Conservation (phyloP, 2,329 filamentous ascomycete genomes). For the Aspergillus pseudoglaucus region DNA sequence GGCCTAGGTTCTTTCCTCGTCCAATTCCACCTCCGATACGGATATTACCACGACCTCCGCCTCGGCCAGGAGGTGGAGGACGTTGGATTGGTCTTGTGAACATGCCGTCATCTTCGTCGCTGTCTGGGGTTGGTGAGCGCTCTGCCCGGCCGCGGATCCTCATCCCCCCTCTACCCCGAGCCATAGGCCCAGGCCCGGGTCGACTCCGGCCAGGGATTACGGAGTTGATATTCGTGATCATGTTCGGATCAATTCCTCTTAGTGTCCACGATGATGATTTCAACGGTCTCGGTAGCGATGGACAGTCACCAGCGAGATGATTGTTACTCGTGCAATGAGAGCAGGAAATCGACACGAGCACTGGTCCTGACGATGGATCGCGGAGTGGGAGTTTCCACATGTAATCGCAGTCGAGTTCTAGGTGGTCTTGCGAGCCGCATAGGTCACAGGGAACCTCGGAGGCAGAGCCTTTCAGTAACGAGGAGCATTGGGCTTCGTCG, state of each 20-base stretch:
- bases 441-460: slow-evolving; percentile 52
- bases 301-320: slow-evolving; percentile 42
- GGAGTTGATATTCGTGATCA: slow-evolving; percentile 35
- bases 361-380: slow-evolving; percentile 18
- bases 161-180: slow-evolving; percentile 19
- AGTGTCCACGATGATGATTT: slow-evolving; percentile 35
- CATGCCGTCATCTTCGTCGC: slow-evolving; percentile 27
- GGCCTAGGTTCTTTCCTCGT: slow-evolving; percentile 19
- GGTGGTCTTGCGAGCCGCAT: slow-evolving; percentile 52
- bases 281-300: slow-evolving; percentile 21
- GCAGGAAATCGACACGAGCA: slow-evolving; percentile 40
- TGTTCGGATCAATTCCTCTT: slow-evolving; percentile 28
- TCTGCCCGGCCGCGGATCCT: slow-evolving; percentile 33
- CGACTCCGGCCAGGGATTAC: slow-evolving; percentile 10
- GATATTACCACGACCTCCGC: slow-evolving; percentile 26
- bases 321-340: slow-evolving; percentile 37
- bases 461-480: slow-evolving; percentile 53
- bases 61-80: slow-evolving; percentile 18
- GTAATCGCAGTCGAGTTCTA: slow-evolving; percentile 54
- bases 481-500: slow-evolving; percentile 43
- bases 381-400: slow-evolving; percentile 47
- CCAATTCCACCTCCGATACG: slow-evolving; percentile 28
- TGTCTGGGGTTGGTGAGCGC: slow-evolving; percentile 24
- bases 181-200: slow-evolving; percentile 7
- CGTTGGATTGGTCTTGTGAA: slow-evolving; percentile 22